Evolutionary conservation across 345 rosid species (phyloP), one percentile per base, ranked within the genome.

Genomic region (Passiflora organensis): DNA sequence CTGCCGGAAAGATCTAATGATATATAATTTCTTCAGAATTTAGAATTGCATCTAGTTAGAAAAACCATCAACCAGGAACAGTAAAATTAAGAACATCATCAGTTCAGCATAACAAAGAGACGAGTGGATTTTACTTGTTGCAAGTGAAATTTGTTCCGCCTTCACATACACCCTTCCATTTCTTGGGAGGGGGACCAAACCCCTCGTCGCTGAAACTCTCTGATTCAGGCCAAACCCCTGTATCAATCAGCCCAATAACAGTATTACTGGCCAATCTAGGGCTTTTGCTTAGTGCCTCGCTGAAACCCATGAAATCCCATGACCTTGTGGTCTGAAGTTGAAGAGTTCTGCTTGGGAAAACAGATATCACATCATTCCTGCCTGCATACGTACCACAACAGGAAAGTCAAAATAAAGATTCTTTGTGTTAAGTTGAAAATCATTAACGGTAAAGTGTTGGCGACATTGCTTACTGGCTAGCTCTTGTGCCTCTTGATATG

Each of bases 61-160:
- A n/a, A n/a, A n/a, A n/a, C n/a, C n/a, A n/a, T n/a, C n/a, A n/a
- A n/a, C n/a, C n/a, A n/a, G n/a, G n/a, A n/a, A n/a, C n/a, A n/a
- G n/a, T n/a, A n/a, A n/a, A n/a, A n/a, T n/a, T n/a, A n/a, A n/a
- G n/a, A n/a, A n/a, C n/a, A n/a, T n/a, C n/a, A n/a, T n/a, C n/a
- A n/a, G n/a, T n/a, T 25, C 1, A 13, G n/a, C n/a, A n/a, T n/a
- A n/a, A n/a, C n/a, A n/a, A n/a, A n/a, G n/a, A n/a, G n/a, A n/a
- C n/a, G n/a, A n/a, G n/a, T n/a, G n/a, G n/a, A n/a, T 41, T 10
- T 54, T 22, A 55, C 58, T 55, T 39, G 59, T 55, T 55, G 59
- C 48, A 55, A 36, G 60, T 56, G 25, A 56, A 56, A 21, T 43
- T 43, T 20, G 14, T 16, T 12, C 16, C 42, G 0, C 50, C 60